Base-by-base conservation (phyloP, 257 asterid genomes). In the Solanum pinnatisectum region DNA sequence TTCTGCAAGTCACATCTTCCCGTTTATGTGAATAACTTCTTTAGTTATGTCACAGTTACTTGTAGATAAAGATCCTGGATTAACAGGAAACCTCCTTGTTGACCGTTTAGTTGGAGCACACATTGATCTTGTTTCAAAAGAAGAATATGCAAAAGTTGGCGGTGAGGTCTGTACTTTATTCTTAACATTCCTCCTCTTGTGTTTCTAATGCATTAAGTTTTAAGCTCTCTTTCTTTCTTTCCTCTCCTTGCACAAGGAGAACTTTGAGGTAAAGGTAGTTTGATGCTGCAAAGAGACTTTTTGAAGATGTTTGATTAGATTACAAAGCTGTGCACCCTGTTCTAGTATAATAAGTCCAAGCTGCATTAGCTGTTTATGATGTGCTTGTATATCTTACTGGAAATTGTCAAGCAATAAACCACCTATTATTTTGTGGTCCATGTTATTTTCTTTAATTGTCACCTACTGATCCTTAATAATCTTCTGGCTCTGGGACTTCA, bases 91-190 rank as follows among this genome's bases (percentile, higher is more conserved):
- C 92, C 99, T 97, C 78, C 93, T 97, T 87, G 99, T 97, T 32
- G 99, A 97, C 85, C 99, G 99, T 87, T 89, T 97, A 91, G 98
- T 96, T 88, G 99, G 99, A 88, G 99, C 99, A 27, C 98, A 96
- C 89, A 92, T 97, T 74, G 95, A 97, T 90, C 99, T 97, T 83
- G 98, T 97, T 85, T 92, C 99, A 8, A 96, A 97, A 91, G 99
- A 96, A 93, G 99, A 97, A 87, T 97, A 95, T 88, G 96, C 98
- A 30, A 93, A 90, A 37, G 91, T 96, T 89, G 99, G 99, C 87
- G 89, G 94, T 84, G 96, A 94, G 87, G 99, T 97, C 92, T 35
- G 93, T 88, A 76, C 85, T 27, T 10, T 81, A 59, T 71, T 83
- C 86, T 67, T 74, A 32, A 25, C 65, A 10, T 68, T 68, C 63